Base-by-base conservation (phyloP, 2,329 filamentous ascomycete genomes). In the Parascedosporium putredinis region DNA sequence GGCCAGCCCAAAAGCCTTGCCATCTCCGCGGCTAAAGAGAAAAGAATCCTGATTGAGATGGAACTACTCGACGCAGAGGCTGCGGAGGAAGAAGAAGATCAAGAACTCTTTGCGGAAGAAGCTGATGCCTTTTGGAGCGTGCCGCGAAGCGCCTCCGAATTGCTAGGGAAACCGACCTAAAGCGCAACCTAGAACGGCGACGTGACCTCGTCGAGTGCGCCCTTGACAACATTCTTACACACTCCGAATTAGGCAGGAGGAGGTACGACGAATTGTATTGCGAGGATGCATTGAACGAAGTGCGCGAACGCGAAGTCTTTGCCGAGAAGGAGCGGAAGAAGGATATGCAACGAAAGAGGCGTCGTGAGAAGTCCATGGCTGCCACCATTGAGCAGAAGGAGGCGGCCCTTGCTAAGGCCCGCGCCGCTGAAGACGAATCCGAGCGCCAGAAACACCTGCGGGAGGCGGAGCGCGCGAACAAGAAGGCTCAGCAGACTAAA, bases 261-360 rank as follows among this genome's bases (percentile, higher is more conserved):
- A 81, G 87, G 27, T 96, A 87, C 63, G 80, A 87, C 52, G 76
- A 85, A 12, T 72, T 83, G 43, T 83, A 93, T 63, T 90, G 89
- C 61, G 79, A 86, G 16, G 83, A 86, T 36, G 91, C 93, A 1
- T 78, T 91, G 52, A 79, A 86, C 49, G 85, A 95, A 58, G 91
- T 97, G 2, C 86, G 93, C 56, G 85, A 89, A 54, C 88, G 88
- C 56, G 91, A 96, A 64, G 75, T 96, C 6, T 85, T 86, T 53
- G 89, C 91, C 53, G 93, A 98, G 67, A 98, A 98, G 70, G 93
- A 98, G 68, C 88, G 93, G 56, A 98, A 98, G 73, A 98, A 98
- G 72, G 93, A 98, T 62, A 97, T 98, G 88, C 93, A 98, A 65
- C 86, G 93, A 55, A 98, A 97, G 71, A 81, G 93, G 53, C 84